Evolutionary conservation across 495 filamentous ascomycete species (phyloP), one percentile per base, ranked within the genome.

Genomic region (Platismatia glauca): DNA sequence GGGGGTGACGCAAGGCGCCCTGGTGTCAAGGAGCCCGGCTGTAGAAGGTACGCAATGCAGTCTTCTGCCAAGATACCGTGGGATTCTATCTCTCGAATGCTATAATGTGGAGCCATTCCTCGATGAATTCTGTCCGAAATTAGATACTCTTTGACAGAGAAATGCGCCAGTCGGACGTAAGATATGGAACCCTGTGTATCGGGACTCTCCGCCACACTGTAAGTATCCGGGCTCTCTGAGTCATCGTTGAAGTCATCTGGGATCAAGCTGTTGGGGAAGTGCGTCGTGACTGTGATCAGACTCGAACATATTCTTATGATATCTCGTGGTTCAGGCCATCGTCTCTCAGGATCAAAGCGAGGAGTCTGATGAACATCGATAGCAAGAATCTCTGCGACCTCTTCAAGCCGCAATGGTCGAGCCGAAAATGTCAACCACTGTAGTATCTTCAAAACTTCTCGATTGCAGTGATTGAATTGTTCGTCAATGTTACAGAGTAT

Each of bases 401-500:
- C 72, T 44, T 71, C 59, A 41, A 71, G 39, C 3, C 37, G 37
- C 34, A 72, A 57, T n/a, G 69, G 64, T 55, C 68, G 58, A 16
- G 43, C 13, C 20, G 71, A 70, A 57, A 58, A 71, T 2, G 67
- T 57, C 31, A 77, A 55, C 61, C 71, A 76, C 38, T 72, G 71
- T 0, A 78, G 62, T 34, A 71, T 57, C 35, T 56, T 69, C n/a
- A n/a, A n/a, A n/a, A n/a, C n/a, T n/a, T n/a, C n/a, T 15, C 68
- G 59, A 11, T 70, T 69, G 38, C 66, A 9, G 8, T 68, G 29
- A 13, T 61, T 52, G 48, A 68, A 43, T 12, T 59, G 44, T 18
- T 64, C 46, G 39, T 64, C 50, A 27, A 78, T 76, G 12, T 55
- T 70, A 31, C 15, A 11, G 16, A 79, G 60, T n/a, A 76, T 74